These are phyloP conservation scores for Clavulina sp. DNA, from an alignment of 768 basidiomycete genomes.

Conservation along the genomic window DNA sequence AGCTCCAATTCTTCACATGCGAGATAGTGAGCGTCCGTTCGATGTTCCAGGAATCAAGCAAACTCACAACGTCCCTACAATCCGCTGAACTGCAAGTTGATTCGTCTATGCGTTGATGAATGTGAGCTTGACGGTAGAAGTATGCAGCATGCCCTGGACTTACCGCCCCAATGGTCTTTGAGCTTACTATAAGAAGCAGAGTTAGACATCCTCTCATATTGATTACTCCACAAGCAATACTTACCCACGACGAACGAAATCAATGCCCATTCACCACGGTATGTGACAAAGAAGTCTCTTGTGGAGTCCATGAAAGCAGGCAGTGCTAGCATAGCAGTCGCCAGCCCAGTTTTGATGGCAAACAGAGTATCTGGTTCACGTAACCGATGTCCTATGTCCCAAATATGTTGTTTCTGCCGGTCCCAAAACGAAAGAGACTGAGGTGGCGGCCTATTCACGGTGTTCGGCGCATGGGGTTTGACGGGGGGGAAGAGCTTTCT, in stretches of 20 bases:
- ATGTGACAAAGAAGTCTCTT: slow-evolving; percentile 59
- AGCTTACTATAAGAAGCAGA: slow-evolving; percentile 75
- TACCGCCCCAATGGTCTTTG: slow-evolving; percentile 75
- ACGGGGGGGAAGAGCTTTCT: slow-evolving; percentile 49
- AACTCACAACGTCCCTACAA: slow-evolving; percentile 74
- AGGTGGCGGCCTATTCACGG: slow-evolving; percentile 58
- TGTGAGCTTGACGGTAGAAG: background rate
- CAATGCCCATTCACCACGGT: slow-evolving; percentile 88
- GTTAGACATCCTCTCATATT: background rate
- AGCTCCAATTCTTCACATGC: slow-evolving; percentile 48
- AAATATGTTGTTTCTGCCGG: slow-evolving; percentile 48
- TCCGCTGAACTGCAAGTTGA: slow-evolving; percentile 62
- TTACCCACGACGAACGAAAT: slow-evolving; percentile 49
- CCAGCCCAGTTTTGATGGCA: slow-evolving; percentile 58
- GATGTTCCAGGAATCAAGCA: slow-evolving; percentile 3
- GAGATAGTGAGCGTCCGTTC: background rate
- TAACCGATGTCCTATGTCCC: slow-evolving; percentile 48
- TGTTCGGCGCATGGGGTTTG: slow-evolving; percentile 67
- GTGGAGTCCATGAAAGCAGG: slow-evolving; percentile 78
- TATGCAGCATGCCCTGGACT: slow-evolving; percentile 16
- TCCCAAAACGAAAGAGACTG: slow-evolving; percentile 42
- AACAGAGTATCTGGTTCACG: slow-evolving; percentile 67
- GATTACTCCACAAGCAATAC: background rate
- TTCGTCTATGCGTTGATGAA: slow-evolving; percentile 44
- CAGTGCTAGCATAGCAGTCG: slow-evolving; percentile 46